Evolutionary conservation across 2,329 filamentous ascomycete genomes (phyloP).

Genomic region (Colletotrichum costaricense): DNA sequence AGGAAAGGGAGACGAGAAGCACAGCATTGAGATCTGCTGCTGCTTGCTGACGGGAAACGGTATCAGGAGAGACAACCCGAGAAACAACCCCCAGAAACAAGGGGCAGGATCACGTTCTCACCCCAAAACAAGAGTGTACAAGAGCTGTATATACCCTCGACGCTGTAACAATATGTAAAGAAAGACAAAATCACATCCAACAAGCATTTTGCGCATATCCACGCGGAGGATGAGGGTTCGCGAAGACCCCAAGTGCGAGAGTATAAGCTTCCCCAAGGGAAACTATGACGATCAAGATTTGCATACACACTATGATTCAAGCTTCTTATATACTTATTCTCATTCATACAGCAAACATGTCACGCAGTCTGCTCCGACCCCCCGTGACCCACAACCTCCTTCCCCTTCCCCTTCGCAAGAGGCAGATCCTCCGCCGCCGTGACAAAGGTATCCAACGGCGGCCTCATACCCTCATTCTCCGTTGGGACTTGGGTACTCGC

Average conservation of each 20-base stretch:
- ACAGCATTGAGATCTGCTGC: no score
- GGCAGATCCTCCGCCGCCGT: slow-evolving; percentile 62
- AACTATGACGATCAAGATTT: not conserved
- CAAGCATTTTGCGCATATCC: not conserved
- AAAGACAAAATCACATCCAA: not conserved
- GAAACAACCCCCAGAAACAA: no score
- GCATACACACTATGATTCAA: not conserved
- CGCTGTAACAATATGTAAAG: slow-evolving; percentile 36
- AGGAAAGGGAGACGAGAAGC: no score
- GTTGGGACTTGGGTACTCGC: not conserved
- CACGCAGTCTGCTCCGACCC: slow-evolving; percentile 2
- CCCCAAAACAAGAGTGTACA: not conserved
- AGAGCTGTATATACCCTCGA: slow-evolving; percentile 32
- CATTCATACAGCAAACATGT: not conserved
- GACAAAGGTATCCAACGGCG: slow-evolving; percentile 64
- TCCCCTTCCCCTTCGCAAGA: slow-evolving; percentile 32
- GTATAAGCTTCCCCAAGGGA: not conserved
- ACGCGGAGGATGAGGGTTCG: not conserved
- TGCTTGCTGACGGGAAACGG: no score
- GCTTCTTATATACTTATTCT: slow-evolving; percentile 1
- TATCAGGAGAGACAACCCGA: no score
- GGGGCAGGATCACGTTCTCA: not conserved
- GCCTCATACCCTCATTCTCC: slow-evolving; percentile 42
- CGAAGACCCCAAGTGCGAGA: not conserved
- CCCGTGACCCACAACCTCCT: slow-evolving; percentile 7